phyloP scores from a whole-genome alignment of 208 protist genomes.

The Acanthamoeba triangularis region DNA sequence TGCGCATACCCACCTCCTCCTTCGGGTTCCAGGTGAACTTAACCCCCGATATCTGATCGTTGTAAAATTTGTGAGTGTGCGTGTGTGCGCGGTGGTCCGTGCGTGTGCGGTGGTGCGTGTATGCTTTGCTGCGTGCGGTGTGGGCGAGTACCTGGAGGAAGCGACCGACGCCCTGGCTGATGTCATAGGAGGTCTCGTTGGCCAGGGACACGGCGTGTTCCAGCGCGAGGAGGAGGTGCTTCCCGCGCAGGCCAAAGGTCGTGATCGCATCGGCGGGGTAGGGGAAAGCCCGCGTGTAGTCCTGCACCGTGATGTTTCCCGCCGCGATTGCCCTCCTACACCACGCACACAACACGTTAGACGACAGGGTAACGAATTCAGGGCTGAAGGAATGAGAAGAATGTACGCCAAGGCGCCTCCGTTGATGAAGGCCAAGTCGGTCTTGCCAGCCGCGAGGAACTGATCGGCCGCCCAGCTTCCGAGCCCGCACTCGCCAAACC shows the following conservation, averaged over 20 bases:
- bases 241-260: slow-evolving; percentile 14
- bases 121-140: neutral
- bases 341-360: neutral
- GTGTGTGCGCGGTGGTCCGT: too few relatives aligned
- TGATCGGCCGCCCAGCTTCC: slow-evolving; percentile 10
- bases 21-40: slow-evolving; percentile 16
- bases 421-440: slow-evolving; percentile 34
- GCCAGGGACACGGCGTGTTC: slow-evolving; percentile 32
- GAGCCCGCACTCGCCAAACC: slow-evolving; percentile 52
- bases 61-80: too few relatives aligned
- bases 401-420: slow-evolving; percentile 28
- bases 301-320: slow-evolving; percentile 34
- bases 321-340: neutral
- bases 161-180: slow-evolving; percentile 45
- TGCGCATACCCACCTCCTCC: neutral
- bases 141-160: slow-evolving; percentile 15
- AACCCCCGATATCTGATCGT: neutral
- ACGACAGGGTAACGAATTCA: neutral
- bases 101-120: neutral
- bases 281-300: slow-evolving; percentile 3
- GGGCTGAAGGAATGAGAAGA: neutral
- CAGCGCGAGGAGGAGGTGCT: neutral
- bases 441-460: neutral
- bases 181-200: slow-evolving; percentile 41
- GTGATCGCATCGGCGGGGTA: neutral